Percentiles rank a stretch among this genome's conserved stretches.
Conservation (phyloP, 305 asterid species). For the Ruellia speciosa region DNA sequence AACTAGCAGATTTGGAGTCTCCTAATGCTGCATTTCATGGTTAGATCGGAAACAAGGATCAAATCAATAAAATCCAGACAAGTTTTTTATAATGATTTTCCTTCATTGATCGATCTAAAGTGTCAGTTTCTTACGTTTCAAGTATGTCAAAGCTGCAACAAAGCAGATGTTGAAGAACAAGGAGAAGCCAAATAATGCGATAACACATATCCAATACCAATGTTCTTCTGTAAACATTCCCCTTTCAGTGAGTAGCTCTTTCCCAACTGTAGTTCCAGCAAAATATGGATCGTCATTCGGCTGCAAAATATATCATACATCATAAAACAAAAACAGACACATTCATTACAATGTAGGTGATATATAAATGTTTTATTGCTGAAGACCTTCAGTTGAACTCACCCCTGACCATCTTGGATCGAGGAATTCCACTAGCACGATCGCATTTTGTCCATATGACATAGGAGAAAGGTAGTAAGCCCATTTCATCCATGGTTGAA, state of each 20-base stretch:
- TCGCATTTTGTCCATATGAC: conserved; percentile 42
- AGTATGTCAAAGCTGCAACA: conserved; percentile 44
- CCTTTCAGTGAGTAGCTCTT: conserved; percentile 38
- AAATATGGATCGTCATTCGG: conserved; percentile 35
- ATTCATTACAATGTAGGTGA: not conserved
- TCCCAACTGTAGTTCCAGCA: conserved; percentile 36
- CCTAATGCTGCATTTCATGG: conserved; percentile 36
- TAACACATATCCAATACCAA: conserved; percentile 52
- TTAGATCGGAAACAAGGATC: not conserved
- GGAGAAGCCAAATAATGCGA: conserved; percentile 39
- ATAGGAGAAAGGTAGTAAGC: conserved; percentile 42
- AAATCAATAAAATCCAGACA: not conserved
- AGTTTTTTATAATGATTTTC: not conserved
- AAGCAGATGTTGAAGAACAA: conserved; percentile 46
- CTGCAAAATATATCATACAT: conserved; percentile 19
- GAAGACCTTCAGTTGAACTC: conserved; percentile 3
- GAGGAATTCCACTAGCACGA: conserved; percentile 39
- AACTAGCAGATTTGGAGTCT: conserved; percentile 33
- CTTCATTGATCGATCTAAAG: not conserved
- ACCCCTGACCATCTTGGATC: conserved; percentile 48
- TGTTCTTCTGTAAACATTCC: conserved; percentile 51
- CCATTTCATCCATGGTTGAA: conserved; percentile 62
- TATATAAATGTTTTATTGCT: no score
- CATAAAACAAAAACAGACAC: not conserved
- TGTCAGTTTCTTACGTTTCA: conserved; percentile 37